These are phyloP conservation scores for Triticum monococcum DNA, from an alignment of 176 grass and related monocot species.

Conservation along the genomic window DNA sequence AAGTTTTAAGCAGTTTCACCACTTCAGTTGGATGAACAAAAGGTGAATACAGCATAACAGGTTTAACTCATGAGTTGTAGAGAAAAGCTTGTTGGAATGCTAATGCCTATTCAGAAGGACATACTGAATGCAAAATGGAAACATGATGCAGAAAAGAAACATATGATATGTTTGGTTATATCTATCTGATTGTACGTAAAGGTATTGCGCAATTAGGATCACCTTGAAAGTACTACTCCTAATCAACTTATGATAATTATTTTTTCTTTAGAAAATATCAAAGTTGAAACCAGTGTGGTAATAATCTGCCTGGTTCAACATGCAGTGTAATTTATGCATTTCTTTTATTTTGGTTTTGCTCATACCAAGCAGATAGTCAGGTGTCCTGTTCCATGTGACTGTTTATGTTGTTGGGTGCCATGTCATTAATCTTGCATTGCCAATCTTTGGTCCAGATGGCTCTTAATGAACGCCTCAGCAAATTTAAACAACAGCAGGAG, in stretches of 20 bases:
- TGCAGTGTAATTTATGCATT: not conserved
- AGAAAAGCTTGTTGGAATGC: too few relatives aligned
- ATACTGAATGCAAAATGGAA: too few relatives aligned
- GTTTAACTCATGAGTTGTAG: too few relatives aligned
- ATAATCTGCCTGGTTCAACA: not conserved
- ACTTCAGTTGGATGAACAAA: not conserved
- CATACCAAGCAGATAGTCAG: not conserved
- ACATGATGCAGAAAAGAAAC: too few relatives aligned
- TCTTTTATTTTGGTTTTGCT: not conserved
- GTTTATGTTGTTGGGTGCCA: not conserved
- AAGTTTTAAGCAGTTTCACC: not conserved
- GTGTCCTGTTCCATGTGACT: not conserved
- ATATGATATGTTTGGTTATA: not conserved
- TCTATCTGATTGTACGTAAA: not conserved
- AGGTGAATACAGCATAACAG: not conserved
- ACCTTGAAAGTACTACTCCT: not conserved
- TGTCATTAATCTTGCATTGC: not conserved
- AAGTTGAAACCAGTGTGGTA: not conserved
- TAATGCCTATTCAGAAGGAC: too few relatives aligned
- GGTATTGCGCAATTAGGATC: not conserved
- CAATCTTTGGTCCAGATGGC: constrained; percentile 37
- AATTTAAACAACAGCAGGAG: constrained; percentile 78
- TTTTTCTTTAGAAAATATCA: not conserved
- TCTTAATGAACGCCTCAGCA: constrained; percentile 63
- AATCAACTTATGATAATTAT: not conserved